phyloP scores from a whole-genome alignment of 768 basidiomycete genomes.

The Lactarius akahatsu region DNA sequence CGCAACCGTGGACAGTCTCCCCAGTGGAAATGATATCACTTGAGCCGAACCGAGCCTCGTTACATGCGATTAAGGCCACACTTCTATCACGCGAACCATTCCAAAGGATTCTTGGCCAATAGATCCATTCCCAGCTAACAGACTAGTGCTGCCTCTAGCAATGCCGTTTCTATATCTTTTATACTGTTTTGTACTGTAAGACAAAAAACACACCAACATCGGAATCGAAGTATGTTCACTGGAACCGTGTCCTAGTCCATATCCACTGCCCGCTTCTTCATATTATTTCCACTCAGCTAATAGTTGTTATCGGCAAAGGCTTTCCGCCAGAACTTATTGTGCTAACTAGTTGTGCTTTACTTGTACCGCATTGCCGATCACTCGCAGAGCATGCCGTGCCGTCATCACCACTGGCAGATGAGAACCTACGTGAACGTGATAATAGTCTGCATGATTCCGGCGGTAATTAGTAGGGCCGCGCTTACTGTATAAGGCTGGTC shows the following conservation, averaged over 20 bases:
- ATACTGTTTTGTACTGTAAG: not conserved
- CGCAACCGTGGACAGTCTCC: not conserved
- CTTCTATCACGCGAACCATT: not conserved
- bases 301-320: not conserved
- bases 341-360: not conserved
- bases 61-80: not conserved
- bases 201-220: not conserved
- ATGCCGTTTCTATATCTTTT: not conserved
- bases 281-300: not conserved
- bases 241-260: not conserved
- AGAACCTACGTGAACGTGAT: not conserved
- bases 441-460: not conserved
- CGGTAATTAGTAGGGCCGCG: not conserved
- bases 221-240: not conserved
- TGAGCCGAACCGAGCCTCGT: not conserved
- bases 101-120: not conserved
- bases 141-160: not conserved
- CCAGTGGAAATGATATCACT: not conserved
- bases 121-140: not conserved
- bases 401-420: not conserved
- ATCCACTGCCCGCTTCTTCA: not conserved
- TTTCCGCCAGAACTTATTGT: not conserved
- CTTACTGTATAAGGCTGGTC: not conserved
- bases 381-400: not conserved
- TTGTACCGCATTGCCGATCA: not conserved